Base-by-base conservation (phyloP, 257 asterid genomes). In the Ehretia macrophylla region DNA sequence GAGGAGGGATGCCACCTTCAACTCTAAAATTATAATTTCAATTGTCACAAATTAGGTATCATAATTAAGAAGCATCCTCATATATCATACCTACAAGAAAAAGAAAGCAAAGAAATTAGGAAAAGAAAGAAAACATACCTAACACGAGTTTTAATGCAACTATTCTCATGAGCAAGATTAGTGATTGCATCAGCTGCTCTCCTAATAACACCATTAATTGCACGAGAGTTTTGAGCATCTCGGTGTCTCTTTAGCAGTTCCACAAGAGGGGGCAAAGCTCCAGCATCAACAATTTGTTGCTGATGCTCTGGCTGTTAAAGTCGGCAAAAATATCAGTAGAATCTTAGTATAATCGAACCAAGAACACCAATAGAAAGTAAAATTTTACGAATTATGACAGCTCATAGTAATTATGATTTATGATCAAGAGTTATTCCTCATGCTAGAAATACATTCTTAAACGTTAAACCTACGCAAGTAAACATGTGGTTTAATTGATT, bases 1-100 rank as follows among this genome's bases (percentile, higher is more conserved):
- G 96, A 49, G 99, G 99, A 59, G 99, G 99, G 39, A 93, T 82
- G 21, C 97, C 99, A 59, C 94, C 99, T 75, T 89, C 99, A 59
- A 87, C 64, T 86, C 99, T 93, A 65, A 60, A 63, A 22, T 32
- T 17, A 53, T 27, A 32, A 62, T 45, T 40, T 1, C 21, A 16
- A 32, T 42, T 11, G 45, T 62, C 52, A 56, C 5, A 55, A 44
- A 18, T 11, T 35, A 10, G 18, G 58, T 11, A 66, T 37, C 17
- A 47, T 13, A 39, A 22, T 20, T 12, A 23, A 21, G 51, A 38
- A 17, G 14, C 1, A 32, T 10, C 35, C 35, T 27, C 35, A 27
- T 27, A 27, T 27, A 44, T 17, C 39, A n/a, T 17, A 12, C 17
- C 21, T 49, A 5, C 9, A 49, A 49, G 1, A 51, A 19, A 14